phyloP scores from a whole-genome alignment of 1,284 basidiomycete genomes.

The Moesziomyces globuligerus region DNA sequence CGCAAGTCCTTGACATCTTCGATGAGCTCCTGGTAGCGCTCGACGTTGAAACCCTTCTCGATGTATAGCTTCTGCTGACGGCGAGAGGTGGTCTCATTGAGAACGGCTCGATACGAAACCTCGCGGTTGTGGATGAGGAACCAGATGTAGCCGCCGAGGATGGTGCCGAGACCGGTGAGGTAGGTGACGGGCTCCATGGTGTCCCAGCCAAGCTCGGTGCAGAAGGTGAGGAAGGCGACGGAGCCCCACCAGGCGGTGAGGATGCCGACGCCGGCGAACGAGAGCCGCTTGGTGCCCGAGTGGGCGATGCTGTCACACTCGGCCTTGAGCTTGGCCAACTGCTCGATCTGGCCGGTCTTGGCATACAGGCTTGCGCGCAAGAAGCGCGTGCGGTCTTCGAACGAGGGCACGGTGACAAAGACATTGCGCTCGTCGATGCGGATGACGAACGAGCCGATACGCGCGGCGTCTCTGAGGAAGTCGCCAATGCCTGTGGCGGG shows the following conservation, averaged over 20 bases:
- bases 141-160: slow-evolving; percentile 59
- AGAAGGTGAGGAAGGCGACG: slow-evolving; percentile 56
- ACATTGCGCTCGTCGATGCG: slow-evolving; percentile 52
- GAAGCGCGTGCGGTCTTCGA: slow-evolving; percentile 58
- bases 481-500: slow-evolving; percentile 60
- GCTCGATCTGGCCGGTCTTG: slow-evolving; percentile 56
- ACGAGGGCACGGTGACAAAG: slow-evolving; percentile 54
- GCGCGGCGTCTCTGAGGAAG: slow-evolving; percentile 57
- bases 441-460: slow-evolving; percentile 56
- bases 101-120: slow-evolving; percentile 57
- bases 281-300: slow-evolving; percentile 48
- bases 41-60: slow-evolving; percentile 56
- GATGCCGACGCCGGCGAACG: slow-evolving; percentile 51
- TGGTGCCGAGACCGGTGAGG: slow-evolving; percentile 55
- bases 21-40: slow-evolving; percentile 56
- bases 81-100: slow-evolving; percentile 58
- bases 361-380: slow-evolving; percentile 47
- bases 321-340: slow-evolving; percentile 51
- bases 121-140: slow-evolving; percentile 61
- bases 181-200: slow-evolving; percentile 57
- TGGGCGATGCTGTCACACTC: slow-evolving; percentile 59
- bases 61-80: slow-evolving; percentile 58
- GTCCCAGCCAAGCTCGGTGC: slow-evolving; percentile 55
- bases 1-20: slow-evolving; percentile 58
- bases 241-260: slow-evolving; percentile 55